Percentiles rank a stretch among this genome's conserved stretches.
phyloP scores from a whole-genome alignment of 2,329 filamentous ascomycete genomes.

The Fusarium scirpi region DNA sequence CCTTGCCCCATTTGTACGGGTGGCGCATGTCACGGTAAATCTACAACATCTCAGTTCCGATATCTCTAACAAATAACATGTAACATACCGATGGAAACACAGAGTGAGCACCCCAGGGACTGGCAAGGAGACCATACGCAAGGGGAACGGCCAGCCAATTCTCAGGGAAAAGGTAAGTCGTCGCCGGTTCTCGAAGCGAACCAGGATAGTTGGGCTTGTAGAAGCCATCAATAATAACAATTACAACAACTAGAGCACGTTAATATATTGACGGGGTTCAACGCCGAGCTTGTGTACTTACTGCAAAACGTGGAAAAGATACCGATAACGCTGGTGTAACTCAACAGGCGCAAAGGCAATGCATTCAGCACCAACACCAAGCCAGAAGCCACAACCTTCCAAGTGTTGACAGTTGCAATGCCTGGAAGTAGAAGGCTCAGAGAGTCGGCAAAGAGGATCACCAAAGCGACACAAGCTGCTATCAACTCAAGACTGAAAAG shows the following conservation, averaged over 20 bases:
- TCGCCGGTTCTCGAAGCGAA: slow-evolving; percentile 83
- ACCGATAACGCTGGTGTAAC: slow-evolving; percentile 92
- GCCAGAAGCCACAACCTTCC: slow-evolving; percentile 87
- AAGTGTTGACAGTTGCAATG: slow-evolving; percentile 72
- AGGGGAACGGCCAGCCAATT: slow-evolving; percentile 91
- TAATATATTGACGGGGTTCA: slow-evolving; percentile 3
- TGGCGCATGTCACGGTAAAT: slow-evolving; percentile 75
- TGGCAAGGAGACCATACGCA: slow-evolving; percentile 91
- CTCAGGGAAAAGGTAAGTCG: slow-evolving; percentile 82
- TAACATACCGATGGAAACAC: slow-evolving; percentile 80
- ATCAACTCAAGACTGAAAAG: slow-evolving; percentile 90
- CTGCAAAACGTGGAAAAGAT: slow-evolving; percentile 90
- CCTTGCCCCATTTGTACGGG: slow-evolving; percentile 82
- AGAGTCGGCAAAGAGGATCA: slow-evolving; percentile 94
- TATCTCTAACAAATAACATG: not conserved
- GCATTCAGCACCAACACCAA: slow-evolving; percentile 87
- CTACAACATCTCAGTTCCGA: slow-evolving; percentile 48
- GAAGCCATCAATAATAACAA: slow-evolving; percentile 87
- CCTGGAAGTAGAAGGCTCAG: slow-evolving; percentile 82
- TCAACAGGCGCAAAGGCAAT: slow-evolving; percentile 83
- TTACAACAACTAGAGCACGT: slow-evolving; percentile 74
- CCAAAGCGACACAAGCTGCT: slow-evolving; percentile 87
- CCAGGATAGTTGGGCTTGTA: slow-evolving; percentile 83
- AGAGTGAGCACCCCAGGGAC: slow-evolving; percentile 72
- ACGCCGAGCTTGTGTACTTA: slow-evolving; percentile 61